Conservation (phyloP, 352 stramenopile genomes). For the Thraustochytrium sp. region DNA sequence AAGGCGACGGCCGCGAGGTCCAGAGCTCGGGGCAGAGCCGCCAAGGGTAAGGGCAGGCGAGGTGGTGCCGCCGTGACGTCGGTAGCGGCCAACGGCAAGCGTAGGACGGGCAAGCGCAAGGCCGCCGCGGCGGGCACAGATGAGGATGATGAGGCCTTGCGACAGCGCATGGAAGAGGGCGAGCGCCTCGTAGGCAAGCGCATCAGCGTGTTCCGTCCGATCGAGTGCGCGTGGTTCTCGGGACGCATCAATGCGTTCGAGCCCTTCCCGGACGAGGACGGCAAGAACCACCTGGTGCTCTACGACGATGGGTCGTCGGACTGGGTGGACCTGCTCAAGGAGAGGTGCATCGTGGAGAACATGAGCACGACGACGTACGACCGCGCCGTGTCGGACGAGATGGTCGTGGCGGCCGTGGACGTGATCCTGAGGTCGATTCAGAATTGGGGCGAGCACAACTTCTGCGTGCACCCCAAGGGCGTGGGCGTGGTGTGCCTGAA, state of each 20-base stretch:
- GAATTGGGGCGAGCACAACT: conserved; percentile 39
- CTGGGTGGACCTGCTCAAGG: conserved; percentile 22
- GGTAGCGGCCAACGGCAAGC: too few relatives aligned
- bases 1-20: not conserved
- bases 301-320: not conserved
- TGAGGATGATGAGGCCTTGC: not conserved
- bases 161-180: not conserved
- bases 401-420: conserved; percentile 16
- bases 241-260: not conserved
- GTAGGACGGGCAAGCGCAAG: not conserved
- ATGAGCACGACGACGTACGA: not conserved
- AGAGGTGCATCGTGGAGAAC: conserved; percentile 36
- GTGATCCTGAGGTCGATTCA: not conserved
- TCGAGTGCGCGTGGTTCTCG: conserved; percentile 23
- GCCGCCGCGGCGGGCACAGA: not conserved
- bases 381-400: not conserved
- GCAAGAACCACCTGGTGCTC: not conserved
- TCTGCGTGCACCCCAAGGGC: conserved; percentile 43
- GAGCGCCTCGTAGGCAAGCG: conserved; percentile 3
- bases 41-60: too few relatives aligned
- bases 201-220: not conserved
- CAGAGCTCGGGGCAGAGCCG: not conserved
- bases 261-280: not conserved
- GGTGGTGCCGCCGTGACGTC: too few relatives aligned
- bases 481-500: conserved; percentile 15